Conservation (phyloP, 768 basidiomycete species). For the Macrocybe gigantea region DNA sequence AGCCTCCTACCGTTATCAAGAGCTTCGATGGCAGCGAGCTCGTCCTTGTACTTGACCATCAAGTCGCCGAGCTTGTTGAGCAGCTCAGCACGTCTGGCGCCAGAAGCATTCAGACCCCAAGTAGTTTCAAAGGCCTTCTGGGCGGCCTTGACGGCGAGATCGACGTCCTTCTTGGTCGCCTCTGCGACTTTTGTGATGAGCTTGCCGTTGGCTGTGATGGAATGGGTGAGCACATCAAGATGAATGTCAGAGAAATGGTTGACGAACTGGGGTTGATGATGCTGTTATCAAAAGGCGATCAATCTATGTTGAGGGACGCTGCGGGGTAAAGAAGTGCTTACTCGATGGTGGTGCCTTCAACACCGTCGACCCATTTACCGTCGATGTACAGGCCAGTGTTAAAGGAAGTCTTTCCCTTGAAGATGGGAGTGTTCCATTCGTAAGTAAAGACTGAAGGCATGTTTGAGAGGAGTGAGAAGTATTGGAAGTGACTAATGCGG, state of each 20-base stretch:
- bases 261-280: conserved; percentile 48
- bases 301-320: too few species aligned
- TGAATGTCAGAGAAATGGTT: background rate
- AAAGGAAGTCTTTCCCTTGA: conserved; percentile 55
- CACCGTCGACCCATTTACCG: conserved; percentile 58
- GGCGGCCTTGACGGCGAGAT: conserved; percentile 65
- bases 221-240: conserved; percentile 6
- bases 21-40: conserved; percentile 45
- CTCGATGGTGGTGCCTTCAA: conserved; percentile 54
- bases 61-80: conserved; percentile 45
- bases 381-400: conserved; percentile 71
- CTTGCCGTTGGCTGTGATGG: conserved; percentile 51
- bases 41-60: conserved; percentile 40
- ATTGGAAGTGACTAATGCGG: background rate
- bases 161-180: conserved; percentile 65
- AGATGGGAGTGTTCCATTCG: conserved; percentile 46
- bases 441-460: conserved; percentile 34
- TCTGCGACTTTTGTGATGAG: conserved; percentile 50
- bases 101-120: conserved; percentile 49
- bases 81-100: conserved; percentile 29
- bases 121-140: conserved; percentile 27
- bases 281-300: conserved; percentile 19
- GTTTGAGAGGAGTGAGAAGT: conserved; percentile 1
- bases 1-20: conserved; percentile 34
- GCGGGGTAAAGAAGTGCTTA: conserved; percentile 22